phyloP scores from a whole-genome alignment of 768 basidiomycete genomes.

The Chiua virens region DNA sequence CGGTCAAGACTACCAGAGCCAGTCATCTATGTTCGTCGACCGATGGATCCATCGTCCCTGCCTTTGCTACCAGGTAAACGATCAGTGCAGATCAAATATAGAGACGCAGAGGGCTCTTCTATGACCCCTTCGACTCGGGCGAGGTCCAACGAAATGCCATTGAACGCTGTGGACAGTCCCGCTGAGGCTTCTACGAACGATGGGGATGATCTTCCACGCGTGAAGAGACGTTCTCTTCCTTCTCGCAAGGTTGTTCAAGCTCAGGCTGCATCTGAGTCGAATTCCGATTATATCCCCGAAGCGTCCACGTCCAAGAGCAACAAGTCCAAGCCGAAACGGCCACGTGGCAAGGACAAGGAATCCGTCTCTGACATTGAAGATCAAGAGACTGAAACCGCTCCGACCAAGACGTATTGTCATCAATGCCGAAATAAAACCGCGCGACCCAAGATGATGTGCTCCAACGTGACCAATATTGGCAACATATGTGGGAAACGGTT shows the following conservation, averaged over 20 bases:
- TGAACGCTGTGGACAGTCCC: background rate
- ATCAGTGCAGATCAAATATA: slow-evolving; percentile 32
- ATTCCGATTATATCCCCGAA: slow-evolving; percentile 14
- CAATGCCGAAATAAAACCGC: slow-evolving; percentile 32
- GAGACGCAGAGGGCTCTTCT: slow-evolving; percentile 10
- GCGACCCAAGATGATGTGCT: slow-evolving; percentile 39
- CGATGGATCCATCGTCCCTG: slow-evolving; percentile 18
- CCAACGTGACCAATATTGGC: slow-evolving; percentile 13
- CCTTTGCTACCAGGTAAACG: slow-evolving; percentile 23
- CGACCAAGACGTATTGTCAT: slow-evolving; percentile 31
- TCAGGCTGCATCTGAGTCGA: slow-evolving; percentile 4
- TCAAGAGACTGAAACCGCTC: background rate
- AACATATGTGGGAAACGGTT: slow-evolving; percentile 33
- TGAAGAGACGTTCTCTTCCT: slow-evolving; percentile 8
- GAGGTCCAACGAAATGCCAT: background rate
- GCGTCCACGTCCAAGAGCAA: background rate
- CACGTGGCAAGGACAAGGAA: background rate
- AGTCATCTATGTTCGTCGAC: slow-evolving; percentile 31
- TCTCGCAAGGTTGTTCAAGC: slow-evolving; percentile 19
- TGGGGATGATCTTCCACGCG: background rate
- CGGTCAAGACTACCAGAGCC: slow-evolving; percentile 23
- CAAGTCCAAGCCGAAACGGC: slow-evolving; percentile 5
- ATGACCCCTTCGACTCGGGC: background rate
- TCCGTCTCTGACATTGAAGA: background rate
- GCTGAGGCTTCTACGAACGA: background rate